Evolutionary conservation across 2,329 filamentous ascomycete genomes (phyloP).

Genomic region (Neurospora sp.): DNA sequence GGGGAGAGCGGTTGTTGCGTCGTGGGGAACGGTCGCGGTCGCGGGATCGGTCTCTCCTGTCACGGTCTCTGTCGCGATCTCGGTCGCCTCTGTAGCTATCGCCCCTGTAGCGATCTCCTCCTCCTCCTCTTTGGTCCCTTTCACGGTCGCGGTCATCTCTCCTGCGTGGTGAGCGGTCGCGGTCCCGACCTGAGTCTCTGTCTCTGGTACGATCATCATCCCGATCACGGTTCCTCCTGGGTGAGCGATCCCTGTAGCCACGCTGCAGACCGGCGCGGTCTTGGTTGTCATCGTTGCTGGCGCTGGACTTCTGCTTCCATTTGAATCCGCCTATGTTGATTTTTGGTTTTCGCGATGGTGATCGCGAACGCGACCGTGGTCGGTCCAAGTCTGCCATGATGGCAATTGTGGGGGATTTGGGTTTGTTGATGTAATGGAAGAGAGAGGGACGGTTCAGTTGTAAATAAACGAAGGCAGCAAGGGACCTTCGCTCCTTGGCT

Average conservation of each 20-base stretch:
- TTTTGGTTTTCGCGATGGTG: slow-evolving; percentile 13
- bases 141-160: slow-evolving; percentile 19
- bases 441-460: not conserved
- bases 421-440: not conserved
- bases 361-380: slow-evolving; percentile 15
- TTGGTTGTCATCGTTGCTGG: slow-evolving; percentile 12
- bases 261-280: slow-evolving; percentile 15
- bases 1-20: slow-evolving; percentile 24
- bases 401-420: not conserved
- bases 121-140: slow-evolving; percentile 20
- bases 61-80: slow-evolving; percentile 30
- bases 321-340: slow-evolving; percentile 18
- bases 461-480: not conserved
- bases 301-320: slow-evolving; percentile 21
- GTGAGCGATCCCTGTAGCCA: slow-evolving; percentile 21
- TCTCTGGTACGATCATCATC: slow-evolving; percentile 21
- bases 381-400: slow-evolving; percentile 17
- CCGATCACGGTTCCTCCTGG: slow-evolving; percentile 11
- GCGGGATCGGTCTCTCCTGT: slow-evolving; percentile 46
- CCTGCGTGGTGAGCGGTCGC: slow-evolving; percentile 24
- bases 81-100: slow-evolving; percentile 16
- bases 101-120: slow-evolving; percentile 24
- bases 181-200: slow-evolving; percentile 5
- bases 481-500: not conserved
- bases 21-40: slow-evolving; percentile 18